phyloP scores from a whole-genome alignment of 2,329 filamentous ascomycete species.

The Colletotrichum destructivum region DNA sequence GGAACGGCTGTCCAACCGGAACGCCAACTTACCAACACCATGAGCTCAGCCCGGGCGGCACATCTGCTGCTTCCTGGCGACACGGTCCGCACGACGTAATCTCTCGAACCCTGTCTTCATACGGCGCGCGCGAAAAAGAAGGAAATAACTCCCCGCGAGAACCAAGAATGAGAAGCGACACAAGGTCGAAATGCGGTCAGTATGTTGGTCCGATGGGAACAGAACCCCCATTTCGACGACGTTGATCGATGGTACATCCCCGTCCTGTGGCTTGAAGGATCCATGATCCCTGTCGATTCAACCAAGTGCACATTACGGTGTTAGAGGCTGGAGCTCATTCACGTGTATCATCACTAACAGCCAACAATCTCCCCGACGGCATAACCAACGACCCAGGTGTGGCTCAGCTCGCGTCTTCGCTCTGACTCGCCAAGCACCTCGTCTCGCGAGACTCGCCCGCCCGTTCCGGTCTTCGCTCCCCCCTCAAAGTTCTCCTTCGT shows the following conservation, averaged over 20 bases:
- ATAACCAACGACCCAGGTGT: constrained; percentile 1
- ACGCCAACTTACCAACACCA: background rate
- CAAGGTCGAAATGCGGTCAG: background rate
- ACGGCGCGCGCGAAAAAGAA: no score
- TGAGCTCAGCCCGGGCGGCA: background rate
- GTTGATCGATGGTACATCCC: background rate
- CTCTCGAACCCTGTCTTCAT: no score
- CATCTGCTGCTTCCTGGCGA: no score
- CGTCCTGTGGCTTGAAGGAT: constrained; percentile 6
- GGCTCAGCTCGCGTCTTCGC: constrained; percentile 26
- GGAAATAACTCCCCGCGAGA: no score
- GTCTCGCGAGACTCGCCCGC: constrained; percentile 4
- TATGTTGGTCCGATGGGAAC: background rate
- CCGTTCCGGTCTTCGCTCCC: background rate
- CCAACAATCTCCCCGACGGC: constrained; percentile 27
- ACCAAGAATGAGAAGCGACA: background rate
- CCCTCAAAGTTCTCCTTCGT: no score
- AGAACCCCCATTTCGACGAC: background rate
- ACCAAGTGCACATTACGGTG: background rate
- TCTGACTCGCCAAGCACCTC: constrained; percentile 11
- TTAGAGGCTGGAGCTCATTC: background rate
- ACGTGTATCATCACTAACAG: background rate
- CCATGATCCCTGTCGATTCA: background rate
- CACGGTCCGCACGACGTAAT: background rate
- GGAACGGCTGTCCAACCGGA: background rate